Base-by-base conservation (phyloP, 306 rosid species). In the Malus orientalis region DNA sequence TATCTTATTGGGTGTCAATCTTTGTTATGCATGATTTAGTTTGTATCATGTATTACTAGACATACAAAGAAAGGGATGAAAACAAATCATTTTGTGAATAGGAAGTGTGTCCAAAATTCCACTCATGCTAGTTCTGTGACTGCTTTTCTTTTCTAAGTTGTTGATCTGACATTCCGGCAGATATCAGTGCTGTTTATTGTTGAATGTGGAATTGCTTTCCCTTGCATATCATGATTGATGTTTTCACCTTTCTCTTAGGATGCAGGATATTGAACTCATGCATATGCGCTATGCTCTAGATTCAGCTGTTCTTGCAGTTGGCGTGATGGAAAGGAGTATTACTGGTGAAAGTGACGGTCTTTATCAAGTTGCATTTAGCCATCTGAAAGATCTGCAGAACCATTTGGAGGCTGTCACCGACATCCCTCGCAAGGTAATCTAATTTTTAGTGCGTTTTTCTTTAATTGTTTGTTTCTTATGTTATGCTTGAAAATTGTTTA, bases 231-330 rank as follows among this genome's bases (percentile, higher is more conserved):
- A 42, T 3, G 45, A 60, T 63, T 85, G 70, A 78, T 84, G 74
- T 67, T 70, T 75, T 58, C 73, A 15, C 80, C 63, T 79, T 65
- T 74, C 60, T 74, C 49, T 64, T 82, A 95, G 98, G 91, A 84
- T 81, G 84, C 97, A 92, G 84, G 98, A 95, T 84, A 82, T 92
- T 84, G 98, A 95, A 85, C 97, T 95, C 75, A 88, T 95, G 93
- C 93, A 90, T 85, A 92, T 95, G 98, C 96, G 93, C 49, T 95
- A 95, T 89, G 97, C 96, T 82, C 85, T 95, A 67, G 97, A 95
- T 80, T 92, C 93, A 66, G 74, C 86, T 61, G 87, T 95, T 85
- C 95, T 95, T 78, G 96, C 98, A 77, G 88, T 95, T 77, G 94
- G 88, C 81, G 86, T 86, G 68, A 92, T 95, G 97, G 96, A 87